phyloP scores from a whole-genome alignment of 2,329 filamentous ascomycete species.

The Talaromyces sp. region DNA sequence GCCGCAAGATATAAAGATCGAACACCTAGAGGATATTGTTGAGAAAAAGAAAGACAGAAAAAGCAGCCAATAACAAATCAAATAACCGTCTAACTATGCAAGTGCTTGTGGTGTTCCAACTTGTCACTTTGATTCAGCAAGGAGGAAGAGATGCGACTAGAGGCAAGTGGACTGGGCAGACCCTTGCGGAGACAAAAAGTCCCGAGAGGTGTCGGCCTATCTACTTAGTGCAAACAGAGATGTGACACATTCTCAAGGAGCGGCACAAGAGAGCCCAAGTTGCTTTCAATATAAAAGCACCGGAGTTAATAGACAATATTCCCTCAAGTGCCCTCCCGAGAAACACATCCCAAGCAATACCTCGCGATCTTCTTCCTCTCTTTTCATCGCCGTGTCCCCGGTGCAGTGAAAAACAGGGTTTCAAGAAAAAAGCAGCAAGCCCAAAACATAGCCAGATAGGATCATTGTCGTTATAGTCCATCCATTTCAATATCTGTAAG shows the following conservation, averaged over 20 bases:
- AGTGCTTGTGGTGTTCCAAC: neutral
- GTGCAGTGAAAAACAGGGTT: neutral
- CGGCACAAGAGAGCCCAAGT: slow-evolving; percentile 14
- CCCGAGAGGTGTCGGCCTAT: neutral
- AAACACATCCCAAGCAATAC: slow-evolving; percentile 8
- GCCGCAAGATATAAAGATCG: neutral
- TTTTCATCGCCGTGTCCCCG: neutral
- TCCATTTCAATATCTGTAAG: slow-evolving; percentile 60
- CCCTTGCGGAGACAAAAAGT: slow-evolving; percentile 8
- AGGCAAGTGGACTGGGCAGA: slow-evolving; percentile 9
- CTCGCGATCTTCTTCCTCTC: neutral
- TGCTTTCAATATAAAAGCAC: slow-evolving; percentile 19
- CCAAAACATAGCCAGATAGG: slow-evolving; percentile 12
- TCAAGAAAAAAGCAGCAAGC: neutral
- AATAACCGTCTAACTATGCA: neutral
- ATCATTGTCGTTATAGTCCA: slow-evolving; percentile 44
- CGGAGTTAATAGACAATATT: slow-evolving; percentile 10
- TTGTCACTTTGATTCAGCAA: slow-evolving; percentile 1
- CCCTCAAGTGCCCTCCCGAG: neutral
- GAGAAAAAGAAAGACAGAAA: neutral
- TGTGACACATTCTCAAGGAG: slow-evolving; percentile 17
- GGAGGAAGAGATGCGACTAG: neutral
- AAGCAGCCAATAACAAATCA: neutral
- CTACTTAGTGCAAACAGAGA: slow-evolving; percentile 6
- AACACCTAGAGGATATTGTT: neutral